These are phyloP conservation scores for Talaromyces sp. DNA, from an alignment of 2,329 filamentous ascomycete species.

Conservation along the genomic window DNA sequence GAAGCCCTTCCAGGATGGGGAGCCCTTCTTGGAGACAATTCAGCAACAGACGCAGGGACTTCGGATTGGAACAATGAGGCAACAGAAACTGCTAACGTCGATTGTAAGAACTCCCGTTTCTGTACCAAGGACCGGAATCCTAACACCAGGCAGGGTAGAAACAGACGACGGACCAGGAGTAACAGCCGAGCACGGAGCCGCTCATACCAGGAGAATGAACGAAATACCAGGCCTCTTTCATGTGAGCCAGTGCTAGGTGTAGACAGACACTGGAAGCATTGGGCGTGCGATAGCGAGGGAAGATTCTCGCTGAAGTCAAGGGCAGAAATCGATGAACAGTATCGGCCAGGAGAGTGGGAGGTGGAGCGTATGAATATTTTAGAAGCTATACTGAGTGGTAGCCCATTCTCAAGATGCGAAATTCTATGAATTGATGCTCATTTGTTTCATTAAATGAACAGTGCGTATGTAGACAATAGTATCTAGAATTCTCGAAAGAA, in stretches of 20 bases:
- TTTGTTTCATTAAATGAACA: background rate
- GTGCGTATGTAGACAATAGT: too few relatives aligned
- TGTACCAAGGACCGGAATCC: background rate
- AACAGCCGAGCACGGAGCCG: background rate
- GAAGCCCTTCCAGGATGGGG: background rate
- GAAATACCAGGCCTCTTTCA: background rate
- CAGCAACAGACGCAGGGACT: background rate
- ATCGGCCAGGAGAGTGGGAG: constrained; percentile 33
- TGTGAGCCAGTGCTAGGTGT: background rate
- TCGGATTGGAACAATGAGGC: background rate
- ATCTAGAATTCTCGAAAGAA: background rate
- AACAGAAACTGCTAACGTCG: background rate
- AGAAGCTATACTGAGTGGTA: background rate
- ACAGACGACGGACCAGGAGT: background rate
- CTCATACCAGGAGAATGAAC: background rate
- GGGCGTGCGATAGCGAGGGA: constrained; percentile 37
- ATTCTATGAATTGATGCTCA: background rate
- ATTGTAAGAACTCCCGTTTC: background rate
- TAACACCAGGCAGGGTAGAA: constrained; percentile 2
- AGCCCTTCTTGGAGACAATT: background rate
- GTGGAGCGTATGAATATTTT: constrained; percentile 12
- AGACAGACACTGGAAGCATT: constrained; percentile 27
- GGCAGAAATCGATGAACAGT: constrained; percentile 30
- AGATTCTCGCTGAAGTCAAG: constrained; percentile 34
- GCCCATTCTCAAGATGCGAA: background rate